These are phyloP conservation scores for Verticillium klebahnii DNA, from an alignment of 2,329 filamentous ascomycete genomes.

Conservation along the genomic window DNA sequence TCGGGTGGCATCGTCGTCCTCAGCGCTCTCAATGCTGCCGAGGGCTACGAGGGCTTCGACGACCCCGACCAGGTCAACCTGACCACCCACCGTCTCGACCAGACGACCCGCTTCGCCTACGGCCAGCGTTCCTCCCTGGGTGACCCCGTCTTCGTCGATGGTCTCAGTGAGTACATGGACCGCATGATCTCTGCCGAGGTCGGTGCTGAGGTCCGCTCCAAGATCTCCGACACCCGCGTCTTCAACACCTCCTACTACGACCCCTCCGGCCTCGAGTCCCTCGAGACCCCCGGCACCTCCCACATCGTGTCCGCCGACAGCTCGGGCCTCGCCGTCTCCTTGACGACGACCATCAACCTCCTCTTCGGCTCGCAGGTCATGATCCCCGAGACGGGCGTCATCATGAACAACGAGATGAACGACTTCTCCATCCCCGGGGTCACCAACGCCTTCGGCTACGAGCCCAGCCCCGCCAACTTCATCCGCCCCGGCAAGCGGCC, in stretches of 20 bases:
- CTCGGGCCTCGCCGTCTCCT: constrained; percentile 66
- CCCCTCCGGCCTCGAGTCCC: constrained; percentile 38
- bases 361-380: constrained; percentile 73
- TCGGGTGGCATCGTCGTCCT: constrained; percentile 69
- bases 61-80: constrained; percentile 47
- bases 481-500: constrained; percentile 73
- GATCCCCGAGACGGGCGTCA: constrained; percentile 76
- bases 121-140: constrained; percentile 69
- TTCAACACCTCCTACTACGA: constrained; percentile 36
- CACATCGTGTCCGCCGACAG: constrained; percentile 65
- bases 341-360: constrained; percentile 79
- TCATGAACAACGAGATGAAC: constrained; percentile 61
- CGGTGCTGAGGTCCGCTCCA: constrained; percentile 47
- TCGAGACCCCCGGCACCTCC: constrained; percentile 62
- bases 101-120: constrained; percentile 80
- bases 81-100: constrained; percentile 75
- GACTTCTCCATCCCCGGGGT: constrained; percentile 74
- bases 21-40: constrained; percentile 68
- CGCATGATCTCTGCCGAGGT: constrained; percentile 57
- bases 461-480: constrained; percentile 70
- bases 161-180: constrained; percentile 58
- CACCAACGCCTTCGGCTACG: constrained; percentile 72
- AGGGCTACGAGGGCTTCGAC: constrained; percentile 65
- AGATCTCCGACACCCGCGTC: constrained; percentile 36
- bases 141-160: constrained; percentile 65